A percentile compares a stretch with the other conserved stretches of the same genome.
Conservation (phyloP, 2,329 filamentous ascomycete genomes). For the Pseudogymnoascus sp. region DNA sequence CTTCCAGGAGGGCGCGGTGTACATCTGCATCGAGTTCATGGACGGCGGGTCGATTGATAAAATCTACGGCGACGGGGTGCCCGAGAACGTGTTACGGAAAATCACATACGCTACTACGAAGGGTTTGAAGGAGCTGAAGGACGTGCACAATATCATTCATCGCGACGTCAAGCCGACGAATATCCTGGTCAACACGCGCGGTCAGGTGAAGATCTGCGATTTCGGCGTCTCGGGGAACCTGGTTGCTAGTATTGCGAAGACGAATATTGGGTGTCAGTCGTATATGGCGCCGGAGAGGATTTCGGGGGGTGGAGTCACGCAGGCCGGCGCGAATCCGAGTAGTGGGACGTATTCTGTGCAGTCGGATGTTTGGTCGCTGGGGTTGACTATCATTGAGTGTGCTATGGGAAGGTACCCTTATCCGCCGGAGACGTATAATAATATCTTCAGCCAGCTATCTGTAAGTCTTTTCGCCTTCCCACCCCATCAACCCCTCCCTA, state of each 20-base stretch:
- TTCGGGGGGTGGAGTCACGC: conserved; percentile 73
- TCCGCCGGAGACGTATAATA: conserved; percentile 93
- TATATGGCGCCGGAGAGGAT: conserved; percentile 99
- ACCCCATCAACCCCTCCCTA: conserved; percentile 1
- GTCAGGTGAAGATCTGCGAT: conserved; percentile 96
- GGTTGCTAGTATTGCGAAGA: conserved; percentile 95
- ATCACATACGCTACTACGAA: conserved; percentile 85
- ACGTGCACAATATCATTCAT: conserved; percentile 98
- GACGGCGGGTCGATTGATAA: conserved; percentile 97
- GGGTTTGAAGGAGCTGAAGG: conserved; percentile 88
- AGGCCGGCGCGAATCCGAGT: conserved; percentile 58
- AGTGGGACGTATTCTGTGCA: conserved; percentile 94
- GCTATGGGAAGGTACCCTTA: conserved; percentile 93
- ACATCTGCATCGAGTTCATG: conserved; percentile 99
- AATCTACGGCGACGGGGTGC: conserved; percentile 82
- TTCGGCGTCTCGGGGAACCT: conserved; percentile 96
- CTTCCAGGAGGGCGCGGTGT: conserved; percentile 97
- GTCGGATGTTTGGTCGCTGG: conserved; percentile 95
- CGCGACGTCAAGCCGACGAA: conserved; percentile 99
- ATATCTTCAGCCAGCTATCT: conserved; percentile 98
- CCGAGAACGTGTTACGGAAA: conserved; percentile 80
- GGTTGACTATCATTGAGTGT: conserved; percentile 91
- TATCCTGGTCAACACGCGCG: conserved; percentile 81
- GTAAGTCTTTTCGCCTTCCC: too few species aligned
- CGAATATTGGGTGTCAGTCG: conserved; percentile 97